These are phyloP conservation scores for Diaporthe caulivora DNA, from an alignment of 2,329 filamentous ascomycete species.

Conservation along the genomic window DNA sequence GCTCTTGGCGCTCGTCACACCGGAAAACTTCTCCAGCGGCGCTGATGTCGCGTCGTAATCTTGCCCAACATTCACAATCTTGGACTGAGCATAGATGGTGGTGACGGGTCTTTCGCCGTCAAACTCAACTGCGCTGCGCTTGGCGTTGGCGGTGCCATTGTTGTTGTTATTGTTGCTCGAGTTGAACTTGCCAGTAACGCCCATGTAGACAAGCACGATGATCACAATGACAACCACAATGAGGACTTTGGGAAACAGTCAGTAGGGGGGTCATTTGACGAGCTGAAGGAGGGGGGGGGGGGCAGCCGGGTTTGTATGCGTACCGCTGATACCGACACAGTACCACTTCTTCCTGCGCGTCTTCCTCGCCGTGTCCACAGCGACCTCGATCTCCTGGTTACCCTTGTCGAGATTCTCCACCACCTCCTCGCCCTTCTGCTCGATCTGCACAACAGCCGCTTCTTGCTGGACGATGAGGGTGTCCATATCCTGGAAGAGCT, in stretches of 20 bases:
- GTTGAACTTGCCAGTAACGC: conserved; percentile 47
- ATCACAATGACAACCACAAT: conserved; percentile 67
- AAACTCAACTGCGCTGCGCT: conserved; percentile 43
- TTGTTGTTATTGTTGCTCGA: conserved; percentile 48
- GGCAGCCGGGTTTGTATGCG: conserved; percentile 44
- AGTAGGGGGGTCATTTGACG: conserved; percentile 40
- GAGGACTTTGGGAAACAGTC: conserved; percentile 45
- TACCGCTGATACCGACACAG: conserved; percentile 81
- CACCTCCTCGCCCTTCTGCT: conserved; percentile 88
- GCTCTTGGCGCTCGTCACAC: conserved; percentile 32
- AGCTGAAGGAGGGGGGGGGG: neutral
- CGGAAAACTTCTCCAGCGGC: conserved; percentile 38
- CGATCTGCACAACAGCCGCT: conserved; percentile 81
- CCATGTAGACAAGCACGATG: conserved; percentile 63
- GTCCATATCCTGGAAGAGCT: conserved; percentile 92
- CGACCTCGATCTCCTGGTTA: conserved; percentile 85
- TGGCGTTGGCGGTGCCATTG: conserved; percentile 46
- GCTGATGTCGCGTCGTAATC: conserved; percentile 33
- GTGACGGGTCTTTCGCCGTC: conserved; percentile 41
- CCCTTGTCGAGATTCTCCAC: conserved; percentile 86
- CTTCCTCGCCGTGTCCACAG: conserved; percentile 83
- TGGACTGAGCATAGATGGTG: conserved; percentile 42
- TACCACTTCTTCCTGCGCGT: conserved; percentile 97
- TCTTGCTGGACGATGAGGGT: conserved; percentile 89
- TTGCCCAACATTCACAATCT: conserved; percentile 39